These are phyloP conservation scores for Daedaleopsis sinensis DNA, from an alignment of 768 basidiomycete species.

Conservation along the genomic window DNA sequence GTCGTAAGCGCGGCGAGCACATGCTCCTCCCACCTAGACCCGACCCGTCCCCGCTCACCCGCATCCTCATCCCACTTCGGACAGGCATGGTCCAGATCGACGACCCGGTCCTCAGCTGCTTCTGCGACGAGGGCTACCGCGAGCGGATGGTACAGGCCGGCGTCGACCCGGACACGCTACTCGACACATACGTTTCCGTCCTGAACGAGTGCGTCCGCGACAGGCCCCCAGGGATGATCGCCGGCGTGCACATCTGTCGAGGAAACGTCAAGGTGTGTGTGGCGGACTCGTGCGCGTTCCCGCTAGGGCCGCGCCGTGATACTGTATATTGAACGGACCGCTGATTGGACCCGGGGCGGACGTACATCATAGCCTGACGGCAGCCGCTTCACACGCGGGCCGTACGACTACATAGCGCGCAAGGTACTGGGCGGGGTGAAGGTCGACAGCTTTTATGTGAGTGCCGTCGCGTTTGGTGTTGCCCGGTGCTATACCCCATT, in stretches of 20 bases:
- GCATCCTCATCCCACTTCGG: not conserved
- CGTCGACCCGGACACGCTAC: slow-evolving; percentile 60
- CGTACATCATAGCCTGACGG: slow-evolving; percentile 37
- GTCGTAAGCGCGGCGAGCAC: slow-evolving; percentile 18
- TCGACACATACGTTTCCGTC: slow-evolving; percentile 67
- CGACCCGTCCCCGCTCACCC: not conserved
- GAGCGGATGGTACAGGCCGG: slow-evolving; percentile 58
- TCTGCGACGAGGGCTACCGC: slow-evolving; percentile 58
- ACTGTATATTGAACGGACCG: too few relatives aligned
- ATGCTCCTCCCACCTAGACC: not conserved
- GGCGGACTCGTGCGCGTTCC: too few relatives aligned
- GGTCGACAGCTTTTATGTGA: slow-evolving; percentile 49
- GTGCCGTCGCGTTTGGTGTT: not conserved
- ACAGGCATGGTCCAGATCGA: slow-evolving; percentile 44
- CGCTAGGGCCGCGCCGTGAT: too few relatives aligned
- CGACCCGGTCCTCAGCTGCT: slow-evolving; percentile 54
- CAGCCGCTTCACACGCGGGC: slow-evolving; percentile 57
- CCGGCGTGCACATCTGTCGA: slow-evolving; percentile 64
- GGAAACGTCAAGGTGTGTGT: slow-evolving; percentile 34
- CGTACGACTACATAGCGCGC: slow-evolving; percentile 52
- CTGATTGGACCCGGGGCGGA: too few relatives aligned
- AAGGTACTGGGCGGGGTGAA: slow-evolving; percentile 59
- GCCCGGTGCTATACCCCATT: not conserved
- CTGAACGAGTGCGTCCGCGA: slow-evolving; percentile 57
- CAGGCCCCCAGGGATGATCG: slow-evolving; percentile 52